Conservation (phyloP, 495 filamentous ascomycete genomes). For the Trypethelium eluteriae region DNA sequence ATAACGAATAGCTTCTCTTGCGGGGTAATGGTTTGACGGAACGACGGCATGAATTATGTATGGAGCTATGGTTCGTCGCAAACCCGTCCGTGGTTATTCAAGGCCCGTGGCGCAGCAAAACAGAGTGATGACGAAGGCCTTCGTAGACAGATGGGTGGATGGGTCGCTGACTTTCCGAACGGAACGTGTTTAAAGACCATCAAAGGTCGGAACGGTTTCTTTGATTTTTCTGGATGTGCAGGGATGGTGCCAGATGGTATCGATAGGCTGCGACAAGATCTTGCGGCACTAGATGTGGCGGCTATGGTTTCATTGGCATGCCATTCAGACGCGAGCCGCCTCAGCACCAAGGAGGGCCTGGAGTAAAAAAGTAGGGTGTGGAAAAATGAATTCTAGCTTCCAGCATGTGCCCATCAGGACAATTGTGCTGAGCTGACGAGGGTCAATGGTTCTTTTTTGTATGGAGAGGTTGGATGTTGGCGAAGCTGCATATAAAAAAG, state of each 20-base stretch:
- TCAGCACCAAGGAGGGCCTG: not conserved
- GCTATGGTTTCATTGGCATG: not conserved
- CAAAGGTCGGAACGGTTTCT: not conserved
- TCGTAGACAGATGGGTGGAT: not conserved
- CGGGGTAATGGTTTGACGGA: no score
- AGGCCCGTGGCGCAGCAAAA: not conserved
- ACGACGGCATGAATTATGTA: no score
- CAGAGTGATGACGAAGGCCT: not conserved
- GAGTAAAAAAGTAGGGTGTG: not conserved
- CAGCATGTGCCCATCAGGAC: no score
- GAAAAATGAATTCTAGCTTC: not conserved
- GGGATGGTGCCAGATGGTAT: slow-evolving; percentile 4
- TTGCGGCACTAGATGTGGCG: slow-evolving; percentile 9
- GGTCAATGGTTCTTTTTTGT: not conserved
- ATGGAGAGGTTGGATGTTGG: not conserved
- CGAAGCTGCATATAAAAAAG: not conserved
- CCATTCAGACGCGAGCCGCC: not conserved
- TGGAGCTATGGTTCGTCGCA: not conserved
- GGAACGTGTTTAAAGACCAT: not conserved
- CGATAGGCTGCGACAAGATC: not conserved
- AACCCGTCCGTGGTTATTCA: not conserved
- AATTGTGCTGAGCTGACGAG: not conserved
- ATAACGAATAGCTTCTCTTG: not conserved
- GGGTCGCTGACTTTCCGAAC: not conserved
- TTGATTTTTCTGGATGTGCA: not conserved